phyloP scores from a whole-genome alignment of 1,284 basidiomycete genomes.

The Malassezia sp. region DNA sequence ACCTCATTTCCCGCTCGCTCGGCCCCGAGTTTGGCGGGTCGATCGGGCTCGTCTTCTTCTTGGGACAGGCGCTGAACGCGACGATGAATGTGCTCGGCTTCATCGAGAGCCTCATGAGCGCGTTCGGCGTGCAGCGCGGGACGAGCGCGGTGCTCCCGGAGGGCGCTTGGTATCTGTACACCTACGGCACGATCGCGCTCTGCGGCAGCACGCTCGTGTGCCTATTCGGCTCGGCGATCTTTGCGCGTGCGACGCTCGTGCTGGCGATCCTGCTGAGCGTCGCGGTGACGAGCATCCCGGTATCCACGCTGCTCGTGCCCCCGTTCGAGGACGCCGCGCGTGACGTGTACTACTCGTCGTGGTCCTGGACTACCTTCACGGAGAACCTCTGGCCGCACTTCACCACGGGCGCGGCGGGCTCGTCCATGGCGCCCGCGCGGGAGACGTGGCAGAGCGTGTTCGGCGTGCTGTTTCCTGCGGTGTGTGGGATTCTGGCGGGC shows the following conservation, averaged over 20 bases:
- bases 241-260: slow-evolving; percentile 35
- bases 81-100: slow-evolving; percentile 45
- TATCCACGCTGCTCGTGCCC: slow-evolving; percentile 32
- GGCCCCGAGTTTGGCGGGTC: slow-evolving; percentile 46
- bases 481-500: slow-evolving; percentile 42
- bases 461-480: slow-evolving; percentile 44
- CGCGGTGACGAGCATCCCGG: slow-evolving; percentile 36
- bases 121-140: slow-evolving; percentile 31
- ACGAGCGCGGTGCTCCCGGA: slow-evolving; percentile 32
- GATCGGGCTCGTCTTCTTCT: slow-evolving; percentile 44
- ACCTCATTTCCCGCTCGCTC: slow-evolving; percentile 43
- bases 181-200: slow-evolving; percentile 38
- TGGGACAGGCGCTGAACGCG: slow-evolving; percentile 42
- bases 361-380: slow-evolving; percentile 32
- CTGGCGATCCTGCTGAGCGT: slow-evolving; percentile 37
- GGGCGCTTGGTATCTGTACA: slow-evolving; percentile 39
- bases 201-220: slow-evolving; percentile 38
- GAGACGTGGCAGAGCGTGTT: slow-evolving; percentile 43
- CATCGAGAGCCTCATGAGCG: slow-evolving; percentile 41
- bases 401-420: slow-evolving; percentile 40
- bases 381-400: slow-evolving; percentile 41
- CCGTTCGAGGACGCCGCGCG: slow-evolving; percentile 38
- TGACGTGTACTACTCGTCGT: slow-evolving; percentile 42
- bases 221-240: slow-evolving; percentile 39
- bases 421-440: slow-evolving; percentile 21